Conservation (phyloP, 208 protist species). For the Crithidia fasciculata region DNA sequence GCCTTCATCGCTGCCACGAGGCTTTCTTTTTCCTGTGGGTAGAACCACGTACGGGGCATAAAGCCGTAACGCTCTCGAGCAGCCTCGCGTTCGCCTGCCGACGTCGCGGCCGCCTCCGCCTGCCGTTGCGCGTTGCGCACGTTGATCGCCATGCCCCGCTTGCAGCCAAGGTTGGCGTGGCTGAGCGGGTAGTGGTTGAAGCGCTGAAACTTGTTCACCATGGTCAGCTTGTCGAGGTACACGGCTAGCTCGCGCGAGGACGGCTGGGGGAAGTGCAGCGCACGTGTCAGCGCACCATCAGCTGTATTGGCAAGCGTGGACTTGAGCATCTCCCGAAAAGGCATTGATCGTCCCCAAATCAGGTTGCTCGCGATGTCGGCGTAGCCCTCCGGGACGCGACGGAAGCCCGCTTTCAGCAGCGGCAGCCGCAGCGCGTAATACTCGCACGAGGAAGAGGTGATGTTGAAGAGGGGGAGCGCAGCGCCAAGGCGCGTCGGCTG, state of each 20-base stretch:
- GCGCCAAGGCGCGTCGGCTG: constrained; percentile 53
- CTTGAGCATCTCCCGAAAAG: constrained; percentile 35
- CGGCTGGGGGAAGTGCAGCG: constrained; percentile 6
- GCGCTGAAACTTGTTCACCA: constrained; percentile 44
- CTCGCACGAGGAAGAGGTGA: constrained; percentile 89
- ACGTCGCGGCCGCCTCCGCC: constrained; percentile 4
- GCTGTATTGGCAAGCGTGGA: neutral
- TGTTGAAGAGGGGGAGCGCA: constrained; percentile 76
- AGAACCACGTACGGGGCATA: constrained; percentile 83
- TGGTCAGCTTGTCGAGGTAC: constrained; percentile 17
- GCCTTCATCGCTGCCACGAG: constrained; percentile 52
- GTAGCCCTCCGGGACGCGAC: constrained; percentile 41
- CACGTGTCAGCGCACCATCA: constrained; percentile 12
- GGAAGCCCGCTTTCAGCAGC: constrained; percentile 86
- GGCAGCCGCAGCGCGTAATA: constrained; percentile 96
- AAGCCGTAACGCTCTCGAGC: constrained; percentile 52
- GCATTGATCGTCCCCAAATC: constrained; percentile 78
- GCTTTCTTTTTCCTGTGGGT: constrained; percentile 67
- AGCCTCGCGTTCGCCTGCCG: constrained; percentile 5
- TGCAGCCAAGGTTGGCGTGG: constrained; percentile 83
- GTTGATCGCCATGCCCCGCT: constrained; percentile 77
- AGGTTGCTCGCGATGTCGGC: constrained; percentile 61
- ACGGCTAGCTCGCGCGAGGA: constrained; percentile 19
- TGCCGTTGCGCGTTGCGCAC: constrained; percentile 33
- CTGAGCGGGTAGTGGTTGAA: constrained; percentile 92